Evolutionary conservation across 768 basidiomycete genomes (phyloP).

Genomic region (Tephrocybe sp.): DNA sequence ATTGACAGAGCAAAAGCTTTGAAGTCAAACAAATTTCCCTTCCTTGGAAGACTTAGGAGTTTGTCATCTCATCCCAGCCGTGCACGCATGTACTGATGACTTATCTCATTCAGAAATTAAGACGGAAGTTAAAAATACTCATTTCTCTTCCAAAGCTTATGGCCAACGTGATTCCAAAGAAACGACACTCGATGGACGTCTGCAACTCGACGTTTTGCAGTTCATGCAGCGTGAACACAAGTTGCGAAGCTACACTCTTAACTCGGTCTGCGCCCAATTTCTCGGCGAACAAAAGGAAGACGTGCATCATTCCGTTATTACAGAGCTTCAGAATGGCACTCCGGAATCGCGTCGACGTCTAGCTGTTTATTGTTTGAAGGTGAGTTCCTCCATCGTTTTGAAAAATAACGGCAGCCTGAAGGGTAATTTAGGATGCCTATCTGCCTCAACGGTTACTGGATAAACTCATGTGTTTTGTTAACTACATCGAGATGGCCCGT

Average conservation of each 20-base stretch:
- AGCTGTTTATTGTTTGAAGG: slow-evolving; percentile 98
- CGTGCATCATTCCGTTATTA: slow-evolving; percentile 97
- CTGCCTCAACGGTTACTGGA: slow-evolving; percentile 94
- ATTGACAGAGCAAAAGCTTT: slow-evolving; percentile 88
- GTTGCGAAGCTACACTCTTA: slow-evolving; percentile 93
- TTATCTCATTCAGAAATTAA: slow-evolving; percentile 50
- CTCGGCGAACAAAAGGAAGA: slow-evolving; percentile 99
- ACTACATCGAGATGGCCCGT: slow-evolving; percentile 98
- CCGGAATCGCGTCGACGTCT: slow-evolving; percentile 88
- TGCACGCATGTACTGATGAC: neutral
- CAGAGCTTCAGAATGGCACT: slow-evolving; percentile 95
- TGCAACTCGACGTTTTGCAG: slow-evolving; percentile 94
- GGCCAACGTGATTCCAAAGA: slow-evolving; percentile 97
- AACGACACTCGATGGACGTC: slow-evolving; percentile 83
- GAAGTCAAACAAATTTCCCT: slow-evolving; percentile 66
- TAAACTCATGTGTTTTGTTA: slow-evolving; percentile 99
- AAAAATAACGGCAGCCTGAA: neutral
- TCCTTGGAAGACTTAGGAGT: slow-evolving; percentile 77
- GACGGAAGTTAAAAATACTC: slow-evolving; percentile 86
- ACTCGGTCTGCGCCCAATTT: slow-evolving; percentile 97
- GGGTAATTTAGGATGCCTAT: slow-evolving; percentile 79
- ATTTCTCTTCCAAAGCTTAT: slow-evolving; percentile 97
- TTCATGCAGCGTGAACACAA: slow-evolving; percentile 99
- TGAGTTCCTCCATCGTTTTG: slow-evolving; percentile 22
- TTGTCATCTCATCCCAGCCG: slow-evolving; percentile 12